phyloP scores from a whole-genome alignment of 257 asterid species.

The Scutellaria barbata region DNA sequence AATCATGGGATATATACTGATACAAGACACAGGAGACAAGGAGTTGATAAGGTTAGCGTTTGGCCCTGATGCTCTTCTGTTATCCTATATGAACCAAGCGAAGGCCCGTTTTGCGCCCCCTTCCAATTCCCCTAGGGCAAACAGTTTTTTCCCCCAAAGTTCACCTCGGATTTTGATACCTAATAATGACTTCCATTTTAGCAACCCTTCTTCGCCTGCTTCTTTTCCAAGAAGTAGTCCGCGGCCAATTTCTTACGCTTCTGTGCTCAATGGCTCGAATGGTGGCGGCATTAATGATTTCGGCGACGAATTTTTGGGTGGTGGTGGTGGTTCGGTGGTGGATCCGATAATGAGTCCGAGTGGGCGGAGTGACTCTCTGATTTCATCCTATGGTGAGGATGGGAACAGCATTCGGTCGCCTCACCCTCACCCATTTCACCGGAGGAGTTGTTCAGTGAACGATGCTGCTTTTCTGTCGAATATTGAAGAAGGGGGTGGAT shows the following conservation, averaged over 20 bases:
- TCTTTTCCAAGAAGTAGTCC: background rate
- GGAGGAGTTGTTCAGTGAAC: slow-evolving; percentile 76
- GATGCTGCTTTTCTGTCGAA: slow-evolving; percentile 62
- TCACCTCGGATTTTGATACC: slow-evolving; percentile 59
- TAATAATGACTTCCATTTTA: slow-evolving; percentile 49
- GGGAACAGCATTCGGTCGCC: slow-evolving; percentile 42
- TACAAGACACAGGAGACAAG: slow-evolving; percentile 71
- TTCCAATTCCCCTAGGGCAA: slow-evolving; percentile 38
- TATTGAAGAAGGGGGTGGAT: slow-evolving; percentile 58
- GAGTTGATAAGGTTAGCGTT: slow-evolving; percentile 77
- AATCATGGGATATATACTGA: slow-evolving; percentile 75
- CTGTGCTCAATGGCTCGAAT: too few relatives aligned
- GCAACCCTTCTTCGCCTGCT: slow-evolving; percentile 61
- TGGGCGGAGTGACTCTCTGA: too few relatives aligned
- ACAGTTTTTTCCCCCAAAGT: slow-evolving; percentile 43
- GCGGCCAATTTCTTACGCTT: too few relatives aligned
- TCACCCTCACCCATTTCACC: slow-evolving; percentile 43
- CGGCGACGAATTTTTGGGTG: too few relatives aligned
- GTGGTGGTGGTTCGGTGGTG: background rate
- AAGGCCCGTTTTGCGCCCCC: slow-evolving; percentile 48
- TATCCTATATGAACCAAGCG: slow-evolving; percentile 54
- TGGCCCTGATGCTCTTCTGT: slow-evolving; percentile 54
- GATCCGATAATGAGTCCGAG: too few relatives aligned
- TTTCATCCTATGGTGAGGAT: slow-evolving; percentile 39
- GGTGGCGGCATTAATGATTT: too few relatives aligned